Evolutionary conservation across 1,139 yeast genomes (phyloP), one percentile per base, ranked within the genome.

Genomic region (Taphrina deformans): DNA sequence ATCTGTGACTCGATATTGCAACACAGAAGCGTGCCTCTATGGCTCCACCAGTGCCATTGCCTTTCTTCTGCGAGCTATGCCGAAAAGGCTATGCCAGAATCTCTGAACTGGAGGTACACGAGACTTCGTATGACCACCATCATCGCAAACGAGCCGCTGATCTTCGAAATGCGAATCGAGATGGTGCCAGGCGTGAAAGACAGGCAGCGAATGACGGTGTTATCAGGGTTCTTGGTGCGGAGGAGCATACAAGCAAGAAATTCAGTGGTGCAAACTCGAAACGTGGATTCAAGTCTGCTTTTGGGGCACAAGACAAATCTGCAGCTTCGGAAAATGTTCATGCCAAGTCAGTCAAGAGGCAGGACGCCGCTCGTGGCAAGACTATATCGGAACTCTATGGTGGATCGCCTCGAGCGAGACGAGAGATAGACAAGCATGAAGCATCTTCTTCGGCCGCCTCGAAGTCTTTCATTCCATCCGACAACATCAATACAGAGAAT

Each of bases 261-360:
- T 24, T 31, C 3, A 16, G 41, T 12, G 14, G 24, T 18, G 24
- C 12, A 38, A 51, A 21, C 4, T 4, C 27, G 24, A 48, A 51
- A 38, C 31, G 63, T 26, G 63, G 63, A 5, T 59, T 59, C 56
- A 59, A 59, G 51, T 24, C 56, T 24, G 56, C 63, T 2, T 59
- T 59, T 21, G 56, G 55, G 2, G 35, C 1, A 16, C 35, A 26
- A 26, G 53, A 48, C 18, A 48, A 16, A 16, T 12, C 35, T 6
- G 18, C 14, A 10, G 10, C 14, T 6, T 9, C 5, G 16, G 48
- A 44, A 10, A 27, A 10, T n/a, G 10, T n/a, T 7, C 4, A 18
- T 6, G 27, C 27, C 24, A 44, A 44, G 27, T 21, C 48, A 21
- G 7, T 14, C 27, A 48, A 29, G 35, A 24, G 16, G 35, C 53